These are phyloP conservation scores for Comarum palustre DNA, from an alignment of 306 rosid species.

Conservation along the genomic window DNA sequence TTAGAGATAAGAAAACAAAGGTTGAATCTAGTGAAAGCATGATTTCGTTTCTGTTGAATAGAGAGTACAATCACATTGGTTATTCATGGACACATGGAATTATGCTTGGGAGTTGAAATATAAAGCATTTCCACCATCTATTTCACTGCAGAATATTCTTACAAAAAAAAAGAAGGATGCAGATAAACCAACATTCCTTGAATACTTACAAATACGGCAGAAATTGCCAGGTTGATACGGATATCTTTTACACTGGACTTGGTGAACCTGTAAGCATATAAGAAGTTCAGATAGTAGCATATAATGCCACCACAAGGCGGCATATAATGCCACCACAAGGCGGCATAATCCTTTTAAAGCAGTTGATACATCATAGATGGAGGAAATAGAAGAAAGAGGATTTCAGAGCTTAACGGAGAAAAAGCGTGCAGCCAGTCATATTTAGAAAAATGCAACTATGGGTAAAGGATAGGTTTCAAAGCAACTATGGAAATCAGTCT, in stretches of 20 bases:
- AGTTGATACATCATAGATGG: neutral
- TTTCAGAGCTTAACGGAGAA: neutral
- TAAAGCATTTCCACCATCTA: neutral
- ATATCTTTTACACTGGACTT: constrained; percentile 72
- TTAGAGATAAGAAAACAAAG: neutral
- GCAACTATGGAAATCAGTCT: neutral
- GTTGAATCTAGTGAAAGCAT: neutral
- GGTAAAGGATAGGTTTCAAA: neutral
- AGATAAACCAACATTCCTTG: constrained; percentile 22
- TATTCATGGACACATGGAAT: neutral
- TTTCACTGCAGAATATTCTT: neutral
- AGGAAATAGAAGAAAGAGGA: neutral
- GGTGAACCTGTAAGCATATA: constrained; percentile 64
- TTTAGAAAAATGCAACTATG: neutral
- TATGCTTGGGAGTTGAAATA: neutral
- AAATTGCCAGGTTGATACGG: constrained; percentile 78
- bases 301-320: constrained; percentile 13
- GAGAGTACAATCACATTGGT: neutral
- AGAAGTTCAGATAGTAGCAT: constrained; percentile 23
- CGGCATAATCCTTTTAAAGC: constrained; percentile 1
- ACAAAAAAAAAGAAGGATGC: neutral
- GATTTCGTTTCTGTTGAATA: neutral
- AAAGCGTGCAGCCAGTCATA: neutral
- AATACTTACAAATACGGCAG: constrained; percentile 84
- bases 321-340: too few relatives aligned